These are phyloP conservation scores for Polygonum aviculare DNA, from an alignment of 148 eudicot species.

Conservation along the genomic window DNA sequence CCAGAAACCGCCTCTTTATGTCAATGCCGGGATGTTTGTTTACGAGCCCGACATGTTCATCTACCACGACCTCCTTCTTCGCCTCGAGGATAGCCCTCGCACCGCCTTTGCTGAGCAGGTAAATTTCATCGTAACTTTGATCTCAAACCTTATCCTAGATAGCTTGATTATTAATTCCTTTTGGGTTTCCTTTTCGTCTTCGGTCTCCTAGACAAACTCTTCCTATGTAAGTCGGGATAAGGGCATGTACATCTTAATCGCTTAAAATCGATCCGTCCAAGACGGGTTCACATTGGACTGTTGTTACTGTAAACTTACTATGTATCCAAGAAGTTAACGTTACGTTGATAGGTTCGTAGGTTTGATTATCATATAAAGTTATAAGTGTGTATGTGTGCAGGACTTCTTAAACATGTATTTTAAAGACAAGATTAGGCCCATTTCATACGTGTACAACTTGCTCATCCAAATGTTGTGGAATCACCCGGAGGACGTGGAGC, in stretches of 20 bases:
- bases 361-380: too few relatives aligned
- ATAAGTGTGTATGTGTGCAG: neutral
- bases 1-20: conserved; percentile 4
- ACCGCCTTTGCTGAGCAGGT: conserved; percentile 42
- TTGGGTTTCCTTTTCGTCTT: too few relatives aligned
- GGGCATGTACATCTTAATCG: too few relatives aligned
- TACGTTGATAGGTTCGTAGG: too few relatives aligned
- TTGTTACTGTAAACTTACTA: too few relatives aligned
- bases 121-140: neutral
- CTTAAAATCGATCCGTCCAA: too few relatives aligned
- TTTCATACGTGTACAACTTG: conserved; percentile 8
- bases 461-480: neutral
- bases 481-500: neutral
- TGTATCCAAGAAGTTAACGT: too few relatives aligned
- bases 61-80: neutral
- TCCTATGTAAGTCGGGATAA: too few relatives aligned
- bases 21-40: conserved; percentile 10
- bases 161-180: too few relatives aligned
- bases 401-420: conserved; percentile 21
- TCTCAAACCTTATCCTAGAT: neutral
- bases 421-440: conserved; percentile 46
- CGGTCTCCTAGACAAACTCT: too few relatives aligned
- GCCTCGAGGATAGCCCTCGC: neutral
- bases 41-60: neutral
- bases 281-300: too few relatives aligned